A percentile compares a stretch with the other conserved stretches of the same genome.
phyloP scores from a whole-genome alignment of 768 basidiomycete genomes.

The Russula lepida region DNA sequence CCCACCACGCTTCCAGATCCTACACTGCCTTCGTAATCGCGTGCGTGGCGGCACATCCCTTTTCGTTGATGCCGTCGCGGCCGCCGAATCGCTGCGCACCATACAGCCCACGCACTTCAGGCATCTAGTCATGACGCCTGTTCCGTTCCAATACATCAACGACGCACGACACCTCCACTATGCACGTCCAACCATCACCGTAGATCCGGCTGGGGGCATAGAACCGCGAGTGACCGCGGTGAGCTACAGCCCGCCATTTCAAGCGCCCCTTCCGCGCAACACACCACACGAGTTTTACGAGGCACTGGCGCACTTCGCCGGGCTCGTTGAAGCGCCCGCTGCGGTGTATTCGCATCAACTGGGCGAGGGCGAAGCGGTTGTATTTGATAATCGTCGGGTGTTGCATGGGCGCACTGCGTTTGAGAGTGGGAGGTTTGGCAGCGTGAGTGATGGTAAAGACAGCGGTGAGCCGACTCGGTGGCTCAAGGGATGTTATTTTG shows the following conservation, averaged over 20 bases:
- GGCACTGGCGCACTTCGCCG: slow-evolving; percentile 55
- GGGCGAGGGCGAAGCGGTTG: slow-evolving; percentile 72
- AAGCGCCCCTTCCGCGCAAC: slow-evolving; percentile 58
- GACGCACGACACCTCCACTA: slow-evolving; percentile 76
- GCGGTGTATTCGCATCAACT: slow-evolving; percentile 58
- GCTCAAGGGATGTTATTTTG: slow-evolving; percentile 85
- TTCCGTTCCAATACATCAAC: slow-evolving; percentile 89
- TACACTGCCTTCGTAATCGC: slow-evolving; percentile 83
- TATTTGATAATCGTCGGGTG: slow-evolving; percentile 90
- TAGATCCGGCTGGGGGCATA: slow-evolving; percentile 28
- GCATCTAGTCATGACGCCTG: slow-evolving; percentile 49
- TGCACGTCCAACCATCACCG: slow-evolving; percentile 68
- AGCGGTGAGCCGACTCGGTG: slow-evolving; percentile 53
- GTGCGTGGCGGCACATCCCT: slow-evolving; percentile 78
- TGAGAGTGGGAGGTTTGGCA: slow-evolving; percentile 23
- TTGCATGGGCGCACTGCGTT: slow-evolving; percentile 85
- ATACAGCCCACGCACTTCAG: slow-evolving; percentile 45
- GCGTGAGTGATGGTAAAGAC: slow-evolving; percentile 17
- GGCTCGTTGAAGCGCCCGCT: slow-evolving; percentile 42
- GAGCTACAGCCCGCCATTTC: slow-evolving; percentile 95
- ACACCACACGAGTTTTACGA: slow-evolving; percentile 51
- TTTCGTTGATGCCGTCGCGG: slow-evolving; percentile 75
- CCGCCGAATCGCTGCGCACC: slow-evolving; percentile 45
- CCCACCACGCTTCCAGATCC: slow-evolving; percentile 86
- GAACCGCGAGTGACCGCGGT: slow-evolving; percentile 45